Evolutionary conservation across 345 rosid genomes (phyloP).

Genomic region (Sisymbrium irio): DNA sequence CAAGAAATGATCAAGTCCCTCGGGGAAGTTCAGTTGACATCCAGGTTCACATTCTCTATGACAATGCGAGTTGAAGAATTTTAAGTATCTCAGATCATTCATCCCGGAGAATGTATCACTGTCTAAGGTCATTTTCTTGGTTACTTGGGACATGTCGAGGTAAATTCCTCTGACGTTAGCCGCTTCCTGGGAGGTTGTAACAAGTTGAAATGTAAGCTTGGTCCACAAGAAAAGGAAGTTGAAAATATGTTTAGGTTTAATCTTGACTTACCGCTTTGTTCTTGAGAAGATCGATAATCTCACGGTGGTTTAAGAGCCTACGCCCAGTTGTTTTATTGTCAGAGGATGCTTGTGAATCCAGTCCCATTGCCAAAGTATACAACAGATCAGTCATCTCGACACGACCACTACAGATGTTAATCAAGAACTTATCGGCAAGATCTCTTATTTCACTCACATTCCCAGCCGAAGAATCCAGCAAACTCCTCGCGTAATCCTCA

Average conservation of each 20-base stretch:
- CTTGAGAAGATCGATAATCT: neutral
- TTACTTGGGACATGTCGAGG: no score
- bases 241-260: neutral
- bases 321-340: neutral
- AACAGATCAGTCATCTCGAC: constrained; percentile 32
- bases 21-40: no score
- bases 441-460: neutral
- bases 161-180: no score
- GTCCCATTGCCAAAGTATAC: constrained; percentile 26
- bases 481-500: neutral
- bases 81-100: no score
- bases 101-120: no score
- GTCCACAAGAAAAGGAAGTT: neutral
- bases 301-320: neutral
- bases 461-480: constrained; percentile 12
- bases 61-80: no score
- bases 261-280: neutral
- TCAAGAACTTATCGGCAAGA: constrained; percentile 32
- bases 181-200: no score
- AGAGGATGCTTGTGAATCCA: constrained; percentile 5
- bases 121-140: no score
- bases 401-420: neutral
- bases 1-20: no score
- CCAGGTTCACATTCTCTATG: no score
- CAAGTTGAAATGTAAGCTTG: neutral